These are phyloP conservation scores for Dentipellis fragilis DNA, from an alignment of 768 basidiomycete species.

Conservation along the genomic window DNA sequence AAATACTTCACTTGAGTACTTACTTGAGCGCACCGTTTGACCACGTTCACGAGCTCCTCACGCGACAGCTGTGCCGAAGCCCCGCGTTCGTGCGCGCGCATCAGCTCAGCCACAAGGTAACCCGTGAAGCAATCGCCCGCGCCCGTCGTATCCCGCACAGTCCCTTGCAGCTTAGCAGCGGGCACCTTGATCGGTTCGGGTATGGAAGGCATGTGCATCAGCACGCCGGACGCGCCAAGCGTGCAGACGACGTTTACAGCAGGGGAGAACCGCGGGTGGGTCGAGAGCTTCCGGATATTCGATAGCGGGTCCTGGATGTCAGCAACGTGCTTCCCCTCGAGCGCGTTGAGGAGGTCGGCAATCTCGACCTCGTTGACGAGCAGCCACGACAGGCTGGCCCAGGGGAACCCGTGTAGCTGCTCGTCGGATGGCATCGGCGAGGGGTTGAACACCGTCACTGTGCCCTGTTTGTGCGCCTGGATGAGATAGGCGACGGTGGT, in stretches of 20 bases:
- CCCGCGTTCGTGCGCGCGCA: conserved; percentile 25
- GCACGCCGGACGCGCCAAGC: conserved; percentile 40
- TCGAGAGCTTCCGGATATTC: conserved; percentile 13
- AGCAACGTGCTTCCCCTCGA: background rate
- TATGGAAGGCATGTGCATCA: conserved; percentile 27
- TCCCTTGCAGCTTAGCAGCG: conserved; percentile 32
- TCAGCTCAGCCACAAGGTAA: conserved; percentile 46
- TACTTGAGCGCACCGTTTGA: conserved; percentile 35
- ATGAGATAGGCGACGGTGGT: conserved; percentile 31
- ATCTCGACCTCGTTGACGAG: conserved; percentile 48
- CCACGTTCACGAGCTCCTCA: conserved; percentile 23
- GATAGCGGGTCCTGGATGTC: background rate
- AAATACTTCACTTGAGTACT: conserved; percentile 4
- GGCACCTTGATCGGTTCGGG: conserved; percentile 29
- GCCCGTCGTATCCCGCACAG: conserved; percentile 43
- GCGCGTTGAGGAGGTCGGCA: conserved; percentile 10
- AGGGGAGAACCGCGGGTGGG: conserved; percentile 15
- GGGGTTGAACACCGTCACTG: conserved; percentile 40
- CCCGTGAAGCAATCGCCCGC: conserved; percentile 60
- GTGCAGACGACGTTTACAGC: conserved; percentile 42
- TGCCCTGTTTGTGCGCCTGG: conserved; percentile 5
- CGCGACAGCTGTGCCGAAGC: background rate
- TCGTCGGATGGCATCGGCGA: conserved; percentile 39
- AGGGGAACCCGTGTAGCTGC: conserved; percentile 36
- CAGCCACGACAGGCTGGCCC: conserved; percentile 43